Percentiles rank a stretch among this genome's conserved stretches.
phyloP scores from a whole-genome alignment of 441 rosid species.

The Gossypium trilobum region DNA sequence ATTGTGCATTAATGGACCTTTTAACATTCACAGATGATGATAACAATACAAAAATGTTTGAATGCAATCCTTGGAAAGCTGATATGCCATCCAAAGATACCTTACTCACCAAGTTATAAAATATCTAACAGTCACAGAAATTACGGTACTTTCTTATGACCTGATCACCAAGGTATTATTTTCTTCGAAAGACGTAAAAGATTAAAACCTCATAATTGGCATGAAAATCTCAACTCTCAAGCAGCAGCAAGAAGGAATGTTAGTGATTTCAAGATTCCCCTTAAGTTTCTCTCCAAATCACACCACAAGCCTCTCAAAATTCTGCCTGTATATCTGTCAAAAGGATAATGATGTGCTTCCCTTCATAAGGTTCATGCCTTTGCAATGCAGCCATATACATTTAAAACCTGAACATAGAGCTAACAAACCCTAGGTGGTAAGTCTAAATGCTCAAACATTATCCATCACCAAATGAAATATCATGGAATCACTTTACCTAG shows the following conservation, averaged over 20 bases:
- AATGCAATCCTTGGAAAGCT: not conserved
- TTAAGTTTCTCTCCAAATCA: not conserved
- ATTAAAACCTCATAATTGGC: not conserved
- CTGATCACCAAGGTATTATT: not conserved
- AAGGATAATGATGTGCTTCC: not conserved
- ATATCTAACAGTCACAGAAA: not conserved
- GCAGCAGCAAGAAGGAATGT: not conserved
- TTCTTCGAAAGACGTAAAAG: not conserved
- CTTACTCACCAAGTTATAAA: not conserved
- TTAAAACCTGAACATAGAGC: not conserved
- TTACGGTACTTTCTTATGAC: not conserved
- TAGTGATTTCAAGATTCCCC: conserved; percentile 3
- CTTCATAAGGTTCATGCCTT: not conserved
- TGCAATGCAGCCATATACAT: not conserved
- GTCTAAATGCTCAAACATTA: not conserved
- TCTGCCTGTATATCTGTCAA: not conserved
- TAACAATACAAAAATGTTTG: not conserved
- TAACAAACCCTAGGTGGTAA: not conserved
- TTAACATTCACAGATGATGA: not conserved
- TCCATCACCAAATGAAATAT: not conserved
- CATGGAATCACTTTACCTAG: not conserved
- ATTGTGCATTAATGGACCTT: conserved; percentile 7
- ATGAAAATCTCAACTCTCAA: not conserved
- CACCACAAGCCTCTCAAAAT: not conserved
- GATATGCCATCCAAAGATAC: not conserved